These are phyloP conservation scores for Fusarium burgessii DNA, from an alignment of 2,329 filamentous ascomycete species.

Conservation along the genomic window DNA sequence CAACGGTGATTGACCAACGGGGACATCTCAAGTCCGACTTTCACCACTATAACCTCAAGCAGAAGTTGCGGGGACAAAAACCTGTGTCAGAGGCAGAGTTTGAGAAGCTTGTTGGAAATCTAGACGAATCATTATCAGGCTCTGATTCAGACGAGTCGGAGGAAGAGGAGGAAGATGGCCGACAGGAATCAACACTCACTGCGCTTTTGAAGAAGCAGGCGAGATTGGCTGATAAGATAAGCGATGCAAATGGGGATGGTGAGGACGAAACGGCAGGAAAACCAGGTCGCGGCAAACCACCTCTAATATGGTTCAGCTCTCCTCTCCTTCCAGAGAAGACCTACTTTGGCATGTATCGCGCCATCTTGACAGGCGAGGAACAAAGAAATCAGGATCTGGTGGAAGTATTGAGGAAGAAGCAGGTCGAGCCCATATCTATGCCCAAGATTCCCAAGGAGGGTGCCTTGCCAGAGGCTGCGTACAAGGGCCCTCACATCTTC, in stretches of 20 bases:
- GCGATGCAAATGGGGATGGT: conserved; percentile 61
- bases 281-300: conserved; percentile 73
- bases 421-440: conserved; percentile 72
- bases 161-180: conserved; percentile 68
- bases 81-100: conserved; percentile 86
- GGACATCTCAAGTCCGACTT: conserved; percentile 90
- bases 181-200: conserved; percentile 77
- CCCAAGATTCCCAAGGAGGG: conserved; percentile 70
- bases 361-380: conserved; percentile 80
- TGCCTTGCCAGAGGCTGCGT: conserved; percentile 64
- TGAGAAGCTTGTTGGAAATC: conserved; percentile 82
- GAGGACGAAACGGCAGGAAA: conserved; percentile 58
- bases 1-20: conserved; percentile 82
- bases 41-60: conserved; percentile 94
- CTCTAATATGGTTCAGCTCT: conserved; percentile 88
- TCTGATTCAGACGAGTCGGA: conserved; percentile 81
- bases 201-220: conserved; percentile 87
- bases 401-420: conserved; percentile 79
- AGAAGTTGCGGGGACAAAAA: conserved; percentile 80
- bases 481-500: conserved; percentile 87
- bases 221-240: conserved; percentile 69
- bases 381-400: conserved; percentile 71
- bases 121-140: conserved; percentile 93
- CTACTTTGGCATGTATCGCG: conserved; percentile 87
- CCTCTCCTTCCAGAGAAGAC: conserved; percentile 79